These are phyloP conservation scores for Eleusine coracana DNA, from an alignment of 176 grass and related monocot species.

Conservation along the genomic window DNA sequence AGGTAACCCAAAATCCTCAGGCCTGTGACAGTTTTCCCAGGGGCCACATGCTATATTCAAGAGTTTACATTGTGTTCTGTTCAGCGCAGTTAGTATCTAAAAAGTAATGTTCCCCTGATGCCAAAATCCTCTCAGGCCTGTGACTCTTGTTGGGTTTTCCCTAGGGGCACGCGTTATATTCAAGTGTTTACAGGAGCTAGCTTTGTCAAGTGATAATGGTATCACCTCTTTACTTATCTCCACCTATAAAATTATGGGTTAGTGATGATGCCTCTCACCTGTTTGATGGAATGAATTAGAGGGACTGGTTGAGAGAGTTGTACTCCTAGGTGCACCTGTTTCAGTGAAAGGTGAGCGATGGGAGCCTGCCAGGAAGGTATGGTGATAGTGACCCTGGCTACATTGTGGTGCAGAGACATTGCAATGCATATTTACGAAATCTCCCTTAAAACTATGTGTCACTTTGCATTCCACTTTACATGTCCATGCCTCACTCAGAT, in stretches of 20 bases:
- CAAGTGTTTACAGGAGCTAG: constrained; percentile 88
- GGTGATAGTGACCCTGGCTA: neutral
- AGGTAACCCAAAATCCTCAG: constrained; percentile 60
- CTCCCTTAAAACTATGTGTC: neutral
- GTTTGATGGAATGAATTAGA: constrained; percentile 48
- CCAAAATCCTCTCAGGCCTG: constrained; percentile 58
- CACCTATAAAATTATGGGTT: neutral
- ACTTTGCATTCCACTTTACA: neutral
- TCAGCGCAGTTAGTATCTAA: neutral
- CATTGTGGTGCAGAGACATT: neutral
- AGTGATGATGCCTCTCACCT: neutral
- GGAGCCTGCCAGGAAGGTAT: constrained; percentile 86
- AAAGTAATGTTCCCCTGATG: constrained; percentile 17
- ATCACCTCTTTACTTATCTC: constrained; percentile 20
- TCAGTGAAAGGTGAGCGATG: constrained; percentile 76
- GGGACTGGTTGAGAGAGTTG: constrained; percentile 88
- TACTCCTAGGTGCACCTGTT: constrained; percentile 89
- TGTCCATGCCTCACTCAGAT: constrained; percentile 49
- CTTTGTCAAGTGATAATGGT: constrained; percentile 80
- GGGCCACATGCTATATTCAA: constrained; percentile 84
- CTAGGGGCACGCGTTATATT: constrained; percentile 91
- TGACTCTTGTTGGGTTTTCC: constrained; percentile 93
- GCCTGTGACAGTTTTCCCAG: constrained; percentile 77
- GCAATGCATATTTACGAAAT: neutral
- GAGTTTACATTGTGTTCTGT: constrained; percentile 49